A percentile compares a stretch with the other conserved stretches of the same genome.
Conservation (phyloP, 306 rosid species). For the Trifolium repens region DNA sequence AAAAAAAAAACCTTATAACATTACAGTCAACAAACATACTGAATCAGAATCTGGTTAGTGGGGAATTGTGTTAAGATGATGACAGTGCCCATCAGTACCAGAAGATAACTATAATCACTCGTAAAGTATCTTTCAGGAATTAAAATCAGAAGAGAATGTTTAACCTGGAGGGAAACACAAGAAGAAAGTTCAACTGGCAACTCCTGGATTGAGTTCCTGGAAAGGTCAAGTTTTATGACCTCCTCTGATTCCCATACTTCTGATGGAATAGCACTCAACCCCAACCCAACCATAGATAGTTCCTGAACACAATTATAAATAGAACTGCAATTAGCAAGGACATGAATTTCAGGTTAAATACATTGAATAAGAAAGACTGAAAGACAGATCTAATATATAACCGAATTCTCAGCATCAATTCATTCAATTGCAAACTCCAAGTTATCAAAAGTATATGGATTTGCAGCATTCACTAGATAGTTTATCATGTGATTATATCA, state of each 20-base stretch:
- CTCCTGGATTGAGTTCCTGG: constrained; percentile 83
- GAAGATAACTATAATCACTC: constrained; percentile 1
- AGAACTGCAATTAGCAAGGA: constrained; percentile 28
- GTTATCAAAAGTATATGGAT: constrained; percentile 11
- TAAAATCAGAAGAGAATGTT: constrained; percentile 39
- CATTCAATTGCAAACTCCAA: constrained; percentile 1
- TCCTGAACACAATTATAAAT: constrained; percentile 61
- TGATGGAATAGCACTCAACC: constrained; percentile 76
- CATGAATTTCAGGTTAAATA: constrained; percentile 16
- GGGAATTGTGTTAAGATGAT: constrained; percentile 1
- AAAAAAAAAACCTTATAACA: background rate
- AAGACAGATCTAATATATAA: background rate
- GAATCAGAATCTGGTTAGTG: constrained; percentile 12
- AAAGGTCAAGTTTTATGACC: constrained; percentile 69
- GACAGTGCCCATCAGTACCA: constrained; percentile 6
- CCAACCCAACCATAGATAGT: constrained; percentile 79
- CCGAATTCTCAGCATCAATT: constrained; percentile 3
- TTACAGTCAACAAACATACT: constrained; percentile 21
- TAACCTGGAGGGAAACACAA: constrained; percentile 75
- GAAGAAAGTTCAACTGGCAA: constrained; percentile 85
- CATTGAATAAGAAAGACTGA: constrained; percentile 11
- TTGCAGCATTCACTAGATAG: background rate
- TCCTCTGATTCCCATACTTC: constrained; percentile 87
- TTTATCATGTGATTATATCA: constrained; percentile 32
- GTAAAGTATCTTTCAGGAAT: constrained; percentile 21